phyloP scores from a whole-genome alignment of 768 basidiomycete genomes.

The Collybiopsis confluens region DNA sequence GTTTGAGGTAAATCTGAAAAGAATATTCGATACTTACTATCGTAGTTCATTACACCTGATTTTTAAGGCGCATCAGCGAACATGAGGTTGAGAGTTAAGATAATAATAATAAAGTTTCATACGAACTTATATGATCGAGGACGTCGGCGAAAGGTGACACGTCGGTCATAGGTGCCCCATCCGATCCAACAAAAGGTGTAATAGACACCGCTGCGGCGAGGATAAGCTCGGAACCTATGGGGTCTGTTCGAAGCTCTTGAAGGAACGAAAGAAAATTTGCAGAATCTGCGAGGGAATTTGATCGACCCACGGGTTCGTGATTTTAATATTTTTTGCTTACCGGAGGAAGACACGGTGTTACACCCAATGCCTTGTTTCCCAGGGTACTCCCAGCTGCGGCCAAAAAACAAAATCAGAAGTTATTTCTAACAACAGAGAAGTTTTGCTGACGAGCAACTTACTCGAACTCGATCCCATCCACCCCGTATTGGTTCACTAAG shows the following conservation, averaged over 20 bases:
- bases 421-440: not conserved
- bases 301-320: too few relatives aligned
- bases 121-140: slow-evolving; percentile 65
- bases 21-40: slow-evolving; percentile 24
- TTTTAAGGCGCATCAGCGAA: too few relatives aligned
- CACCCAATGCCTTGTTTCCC: slow-evolving; percentile 61
- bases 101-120: slow-evolving; percentile 19
- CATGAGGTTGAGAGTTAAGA: too few relatives aligned
- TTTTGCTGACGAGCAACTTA: slow-evolving; percentile 21
- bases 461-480: slow-evolving; percentile 72
- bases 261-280: slow-evolving; percentile 79
- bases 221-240: slow-evolving; percentile 52
- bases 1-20: slow-evolving; percentile 20
- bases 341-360: slow-evolving; percentile 46
- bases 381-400: slow-evolving; percentile 78
- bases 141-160: slow-evolving; percentile 62
- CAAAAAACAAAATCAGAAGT: slow-evolving; percentile 3
- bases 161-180: slow-evolving; percentile 53
- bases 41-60: slow-evolving; percentile 61
- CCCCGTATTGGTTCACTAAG: slow-evolving; percentile 42
- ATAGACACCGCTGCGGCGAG: slow-evolving; percentile 71
- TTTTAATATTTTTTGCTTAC: too few relatives aligned
- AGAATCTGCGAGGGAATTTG: slow-evolving; percentile 47
- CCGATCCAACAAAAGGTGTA: slow-evolving; percentile 57
- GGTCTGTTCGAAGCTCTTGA: slow-evolving; percentile 55